These are phyloP conservation scores for Aureobasidium sp. DNA, from an alignment of 2,329 filamentous ascomycete genomes.

Conservation along the genomic window DNA sequence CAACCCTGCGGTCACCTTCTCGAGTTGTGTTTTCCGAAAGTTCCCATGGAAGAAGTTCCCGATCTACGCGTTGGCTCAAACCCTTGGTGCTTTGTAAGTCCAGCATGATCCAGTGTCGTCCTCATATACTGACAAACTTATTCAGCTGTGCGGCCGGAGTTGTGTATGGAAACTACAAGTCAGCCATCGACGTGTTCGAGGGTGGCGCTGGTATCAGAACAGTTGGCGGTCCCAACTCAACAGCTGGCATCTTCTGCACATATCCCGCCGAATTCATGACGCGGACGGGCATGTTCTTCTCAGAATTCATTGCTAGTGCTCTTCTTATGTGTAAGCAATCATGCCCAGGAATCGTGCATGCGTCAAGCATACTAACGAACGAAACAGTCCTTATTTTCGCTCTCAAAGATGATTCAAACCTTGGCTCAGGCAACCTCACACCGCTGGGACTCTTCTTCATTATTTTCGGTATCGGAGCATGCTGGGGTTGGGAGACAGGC, in stretches of 20 bases:
- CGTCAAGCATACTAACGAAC: not conserved
- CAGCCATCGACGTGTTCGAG: slow-evolving; percentile 25
- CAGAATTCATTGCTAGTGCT: slow-evolving; percentile 59
- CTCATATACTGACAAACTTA: not conserved
- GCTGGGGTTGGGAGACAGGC: slow-evolving; percentile 60
- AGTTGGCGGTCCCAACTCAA: slow-evolving; percentile 28
- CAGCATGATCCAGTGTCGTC: not conserved
- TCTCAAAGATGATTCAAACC: slow-evolving; percentile 50
- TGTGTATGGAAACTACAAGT: slow-evolving; percentile 36
- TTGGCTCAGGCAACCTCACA: slow-evolving; percentile 49
- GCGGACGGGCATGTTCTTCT: slow-evolving; percentile 60
- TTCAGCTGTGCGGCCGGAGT: slow-evolving; percentile 35
- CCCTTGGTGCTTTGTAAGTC: slow-evolving; percentile 52
- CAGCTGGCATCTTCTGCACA: slow-evolving; percentile 62
- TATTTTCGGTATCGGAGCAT: slow-evolving; percentile 57
- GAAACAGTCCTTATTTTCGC: slow-evolving; percentile 54
- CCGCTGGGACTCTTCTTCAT: slow-evolving; percentile 61
- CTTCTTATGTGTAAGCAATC: slow-evolving; percentile 45
- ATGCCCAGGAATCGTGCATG: not conserved
- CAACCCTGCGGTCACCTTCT: slow-evolving; percentile 55
- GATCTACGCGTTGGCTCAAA: slow-evolving; percentile 56
- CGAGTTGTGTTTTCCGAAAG: slow-evolving; percentile 59
- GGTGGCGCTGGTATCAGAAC: slow-evolving; percentile 52
- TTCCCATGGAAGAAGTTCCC: slow-evolving; percentile 59
- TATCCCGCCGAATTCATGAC: slow-evolving; percentile 41